Evolutionary conservation across 2,329 filamentous ascomycete genomes (phyloP), one percentile per base, ranked within the genome.

Genomic region (Penicillium sp.): DNA sequence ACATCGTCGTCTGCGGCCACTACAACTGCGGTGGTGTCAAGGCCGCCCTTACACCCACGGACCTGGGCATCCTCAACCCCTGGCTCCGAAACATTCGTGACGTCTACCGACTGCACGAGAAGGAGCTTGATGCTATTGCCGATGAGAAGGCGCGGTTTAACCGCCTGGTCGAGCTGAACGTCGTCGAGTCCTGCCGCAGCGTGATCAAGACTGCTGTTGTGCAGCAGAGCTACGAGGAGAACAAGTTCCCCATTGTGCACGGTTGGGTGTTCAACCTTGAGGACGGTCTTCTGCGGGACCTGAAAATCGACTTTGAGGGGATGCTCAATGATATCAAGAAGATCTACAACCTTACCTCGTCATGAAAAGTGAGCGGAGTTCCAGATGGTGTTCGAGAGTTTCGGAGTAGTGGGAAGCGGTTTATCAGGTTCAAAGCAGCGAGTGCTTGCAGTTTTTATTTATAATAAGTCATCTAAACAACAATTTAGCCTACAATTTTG

Each of bases 241-340:
- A 90, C 69, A 77, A 83, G 67, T 91, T 85, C 71, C 89, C 89
- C 56, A 83, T 91, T 64, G 88, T 91, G 56, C 89, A 91, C 77
- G 89, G 88, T 41, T 91, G 88, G 88, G 88, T 91, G 49, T 91
- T 91, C 80, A 86, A 85, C 65, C 88, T 91, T 69, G 78, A 85
- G 57, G 86, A 91, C 70, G 89, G 89, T 9, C 76, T 90, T 70
- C 80, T 91, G 62, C 88, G 85, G 75, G 87, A 90, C 71, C 78
- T 90, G 63, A 81, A 89, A 71, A 81, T 90, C 66, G 83, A 89
- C 70, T 87, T 88, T 66, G 82, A 87, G 76, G 75, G 78, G 13
- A 82, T 83, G 74, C 76, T 90, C 49, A 75, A 74, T 58, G 81
- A 83, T 62, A 85, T 89, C 57, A 85, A 88, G 80, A 89, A 88